phyloP scores from a whole-genome alignment of 208 protist species.

The Leishmania arabica region DNA sequence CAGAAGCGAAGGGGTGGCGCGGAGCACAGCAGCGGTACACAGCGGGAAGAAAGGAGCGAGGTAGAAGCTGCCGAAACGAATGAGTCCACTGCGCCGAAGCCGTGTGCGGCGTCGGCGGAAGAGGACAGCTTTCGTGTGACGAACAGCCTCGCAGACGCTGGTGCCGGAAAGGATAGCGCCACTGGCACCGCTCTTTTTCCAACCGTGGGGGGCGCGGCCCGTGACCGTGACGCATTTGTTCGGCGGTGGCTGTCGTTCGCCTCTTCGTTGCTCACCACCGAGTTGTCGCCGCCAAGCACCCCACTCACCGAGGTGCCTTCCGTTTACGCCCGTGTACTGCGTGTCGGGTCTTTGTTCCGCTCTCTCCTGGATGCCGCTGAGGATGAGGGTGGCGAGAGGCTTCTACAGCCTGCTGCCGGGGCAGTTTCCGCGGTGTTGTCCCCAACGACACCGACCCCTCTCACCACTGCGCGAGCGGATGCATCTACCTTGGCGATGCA shows the following conservation, averaged over 20 bases:
- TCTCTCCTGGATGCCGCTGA: background rate
- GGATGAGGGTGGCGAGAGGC: background rate
- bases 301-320: background rate
- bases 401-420: background rate
- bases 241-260: conserved; percentile 1
- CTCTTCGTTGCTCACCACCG: background rate
- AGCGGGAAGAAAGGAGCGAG: background rate
- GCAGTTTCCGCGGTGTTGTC: background rate
- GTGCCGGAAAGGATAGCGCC: background rate
- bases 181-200: background rate
- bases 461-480: background rate
- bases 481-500: background rate
- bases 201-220: background rate
- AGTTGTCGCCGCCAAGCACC: background rate
- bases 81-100: too few relatives aligned
- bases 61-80: too few relatives aligned
- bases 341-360: background rate
- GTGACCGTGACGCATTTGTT: background rate
- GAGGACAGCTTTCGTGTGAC: background rate
- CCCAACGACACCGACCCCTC: background rate
- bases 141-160: background rate
- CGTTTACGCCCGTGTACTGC: conserved; percentile 6
- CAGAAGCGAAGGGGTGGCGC: background rate
- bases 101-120: background rate
- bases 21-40: background rate